These are phyloP conservation scores for Funneliformis caledonium DNA, from an alignment of 371 early-diverging fungal species.

Conservation along the genomic window DNA sequence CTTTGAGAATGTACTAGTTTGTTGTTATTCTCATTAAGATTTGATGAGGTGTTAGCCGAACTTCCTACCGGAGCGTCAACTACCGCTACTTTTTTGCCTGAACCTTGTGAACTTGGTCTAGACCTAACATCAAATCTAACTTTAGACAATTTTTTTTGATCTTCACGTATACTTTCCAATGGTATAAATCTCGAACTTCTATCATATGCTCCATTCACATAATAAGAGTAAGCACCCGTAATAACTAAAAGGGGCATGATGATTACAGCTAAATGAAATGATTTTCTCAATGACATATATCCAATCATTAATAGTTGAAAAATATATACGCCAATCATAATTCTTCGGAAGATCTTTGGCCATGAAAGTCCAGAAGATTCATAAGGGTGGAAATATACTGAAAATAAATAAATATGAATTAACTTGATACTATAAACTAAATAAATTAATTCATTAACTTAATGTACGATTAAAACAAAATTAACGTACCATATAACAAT, in stretches of 20 bases:
- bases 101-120: not conserved
- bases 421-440: too few relatives aligned
- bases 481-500: slow-evolving; percentile 57
- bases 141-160: not conserved
- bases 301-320: slow-evolving; percentile 90
- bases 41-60: not conserved
- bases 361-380: slow-evolving; percentile 83
- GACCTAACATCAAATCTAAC: not conserved
- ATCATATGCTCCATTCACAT: slow-evolving; percentile 60
- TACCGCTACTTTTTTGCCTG: not conserved
- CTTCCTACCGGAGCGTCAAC: not conserved
- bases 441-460: not conserved
- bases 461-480: not conserved
- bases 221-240: slow-evolving; percentile 56
- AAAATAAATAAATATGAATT: not conserved
- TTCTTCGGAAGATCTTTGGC: slow-evolving; percentile 76
- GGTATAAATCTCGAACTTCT: slow-evolving; percentile 55
- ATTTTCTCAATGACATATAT: slow-evolving; percentile 62
- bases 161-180: slow-evolving; percentile 41
- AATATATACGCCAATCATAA: slow-evolving; percentile 76
- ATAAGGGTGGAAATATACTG: slow-evolving; percentile 79
- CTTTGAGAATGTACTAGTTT: slow-evolving; percentile 36
- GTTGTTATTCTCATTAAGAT: not conserved
- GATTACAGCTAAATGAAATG: slow-evolving; percentile 54
- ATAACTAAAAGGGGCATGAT: slow-evolving; percentile 58